Base-by-base conservation (phyloP, 1,284 basidiomycete species). In the Anthracocystis walkeri region DNA sequence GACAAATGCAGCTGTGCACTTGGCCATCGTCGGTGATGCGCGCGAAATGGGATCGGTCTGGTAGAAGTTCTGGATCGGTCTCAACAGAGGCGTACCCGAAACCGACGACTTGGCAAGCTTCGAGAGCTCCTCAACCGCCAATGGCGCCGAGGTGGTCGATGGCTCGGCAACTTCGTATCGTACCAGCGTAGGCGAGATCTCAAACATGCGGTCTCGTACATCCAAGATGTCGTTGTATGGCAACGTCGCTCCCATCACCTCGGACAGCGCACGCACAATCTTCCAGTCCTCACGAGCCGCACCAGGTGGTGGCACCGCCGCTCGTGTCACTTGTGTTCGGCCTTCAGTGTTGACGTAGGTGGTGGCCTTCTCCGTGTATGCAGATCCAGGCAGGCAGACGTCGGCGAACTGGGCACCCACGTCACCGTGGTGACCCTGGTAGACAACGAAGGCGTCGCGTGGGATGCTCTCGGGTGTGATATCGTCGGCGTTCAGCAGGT, bases 271-370 rank as follows among this genome's bases (percentile, higher is more conserved):
- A 69, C 95, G 92, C 75, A 99, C 89, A 82, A 99, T 94, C 89
- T 99, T 98, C 97, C 97, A 99, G 86, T 99, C 97, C 86, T 99
- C 97, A 56, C 97, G 89, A 4, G 94, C 90, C 2, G 95, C 93
- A 61, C 95, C 97, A 18, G 97, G 96, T 40, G 95, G 93, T n/a
- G 92, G 90, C 1, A 99, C 95, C 23, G 96, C 96, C 11, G 93
- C 91, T 56, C 97, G 90, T 45, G 94, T 95, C 25, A 95, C 86
- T 87, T 99, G 97, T 27, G 92, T 88, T 49, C 97, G 90, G 55
- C 97, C 97, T 86, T 99, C 97, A 0, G 95, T 96, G 88, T 99
- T 99, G 68, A 99, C 90, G 93, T 94, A 99, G 2, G 95, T 97
- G 55, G 90, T 89, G 12, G 90, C 89, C 88, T 99, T 99, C 87